Conservation (phyloP, 2,329 filamentous ascomycete species). For the Colletotrichum lini region DNA sequence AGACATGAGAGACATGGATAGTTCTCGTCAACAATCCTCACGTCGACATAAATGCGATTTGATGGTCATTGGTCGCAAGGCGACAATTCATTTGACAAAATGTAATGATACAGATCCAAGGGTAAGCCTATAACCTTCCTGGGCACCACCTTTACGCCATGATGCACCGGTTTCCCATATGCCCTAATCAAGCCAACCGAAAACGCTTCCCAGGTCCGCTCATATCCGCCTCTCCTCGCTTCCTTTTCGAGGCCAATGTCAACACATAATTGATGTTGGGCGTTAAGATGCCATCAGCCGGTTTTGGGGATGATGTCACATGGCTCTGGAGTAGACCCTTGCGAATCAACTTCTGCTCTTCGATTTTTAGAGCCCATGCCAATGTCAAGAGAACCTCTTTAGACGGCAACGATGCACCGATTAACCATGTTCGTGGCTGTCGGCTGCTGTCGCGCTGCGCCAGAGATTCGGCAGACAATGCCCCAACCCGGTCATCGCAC, state of each 20-base stretch:
- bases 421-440: constrained; percentile 55
- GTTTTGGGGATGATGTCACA: background rate
- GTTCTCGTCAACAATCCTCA: too few relatives aligned
- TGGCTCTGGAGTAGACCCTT: constrained; percentile 5
- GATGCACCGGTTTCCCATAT: constrained; percentile 21
- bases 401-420: constrained; percentile 59
- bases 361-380: constrained; percentile 61
- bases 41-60: background rate
- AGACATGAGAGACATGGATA: too few relatives aligned
- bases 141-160: constrained; percentile 20
- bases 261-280: constrained; percentile 22
- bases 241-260: constrained; percentile 33
- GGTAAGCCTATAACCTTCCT: background rate
- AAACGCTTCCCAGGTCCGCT: constrained; percentile 33
- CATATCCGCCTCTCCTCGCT: constrained; percentile 21
- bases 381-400: constrained; percentile 64
- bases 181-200: constrained; percentile 31
- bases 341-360: constrained; percentile 54
- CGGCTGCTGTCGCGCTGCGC: constrained; percentile 55
- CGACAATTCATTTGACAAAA: constrained; percentile 10
- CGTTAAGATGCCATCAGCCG: constrained; percentile 16
- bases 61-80: constrained; percentile 18
- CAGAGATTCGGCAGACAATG: constrained; percentile 50
- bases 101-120: constrained; percentile 27
- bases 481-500: constrained; percentile 62